A percentile compares a stretch with the other conserved stretches of the same genome.
phyloP scores from a whole-genome alignment of 805 yeast species.

The Candida yuanshanica region DNA sequence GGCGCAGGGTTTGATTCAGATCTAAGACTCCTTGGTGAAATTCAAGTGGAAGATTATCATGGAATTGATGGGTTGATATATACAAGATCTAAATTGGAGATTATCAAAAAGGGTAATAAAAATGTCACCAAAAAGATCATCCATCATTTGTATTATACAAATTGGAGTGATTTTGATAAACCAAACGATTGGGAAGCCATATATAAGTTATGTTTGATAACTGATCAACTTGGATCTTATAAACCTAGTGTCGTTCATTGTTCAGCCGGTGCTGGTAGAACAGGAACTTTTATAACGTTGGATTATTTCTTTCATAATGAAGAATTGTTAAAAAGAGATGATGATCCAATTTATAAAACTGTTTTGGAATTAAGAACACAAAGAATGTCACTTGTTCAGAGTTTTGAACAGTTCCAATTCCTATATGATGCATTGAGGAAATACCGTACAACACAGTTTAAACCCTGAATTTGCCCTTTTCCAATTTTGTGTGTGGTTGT shows the following conservation, averaged over 20 bases:
- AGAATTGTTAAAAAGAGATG: background rate
- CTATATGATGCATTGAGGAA: conserved; percentile 33
- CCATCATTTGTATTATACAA: conserved; percentile 64
- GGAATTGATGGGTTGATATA: conserved; percentile 17
- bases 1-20: conserved; percentile 5
- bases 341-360: conserved; percentile 35
- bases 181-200: conserved; percentile 37
- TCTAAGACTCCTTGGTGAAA: background rate
- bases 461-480: too few relatives aligned
- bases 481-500: background rate
- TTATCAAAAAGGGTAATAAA: conserved; percentile 33
- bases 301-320: conserved; percentile 38
- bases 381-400: conserved; percentile 45
- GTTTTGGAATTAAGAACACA: conserved; percentile 38
- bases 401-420: conserved; percentile 38
- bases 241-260: conserved; percentile 74
- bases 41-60: conserved; percentile 10
- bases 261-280: conserved; percentile 95
- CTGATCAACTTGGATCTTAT: conserved; percentile 5
- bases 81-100: conserved; percentile 21
- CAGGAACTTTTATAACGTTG: conserved; percentile 79
- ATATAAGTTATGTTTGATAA: conserved; percentile 25
- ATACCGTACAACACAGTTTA: background rate
- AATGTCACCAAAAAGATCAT: conserved; percentile 15
- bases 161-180: conserved; percentile 83